phyloP scores from a whole-genome alignment of 225 moss, liverwort and hornwort genomes.

The Sphagnum tenellum region DNA sequence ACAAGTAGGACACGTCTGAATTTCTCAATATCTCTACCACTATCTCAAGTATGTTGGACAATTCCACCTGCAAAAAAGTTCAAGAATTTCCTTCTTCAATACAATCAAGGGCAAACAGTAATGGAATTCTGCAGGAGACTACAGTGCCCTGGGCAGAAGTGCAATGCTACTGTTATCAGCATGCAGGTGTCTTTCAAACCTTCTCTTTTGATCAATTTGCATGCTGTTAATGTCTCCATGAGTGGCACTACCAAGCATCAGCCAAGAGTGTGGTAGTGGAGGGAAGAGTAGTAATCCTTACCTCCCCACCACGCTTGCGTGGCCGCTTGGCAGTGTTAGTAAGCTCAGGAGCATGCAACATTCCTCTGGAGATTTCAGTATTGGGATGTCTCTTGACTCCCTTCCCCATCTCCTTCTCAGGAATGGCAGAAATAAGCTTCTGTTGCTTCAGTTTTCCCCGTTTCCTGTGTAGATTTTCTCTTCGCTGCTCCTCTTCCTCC shows the following conservation, averaged over 20 bases:
- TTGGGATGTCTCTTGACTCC: constrained; percentile 46
- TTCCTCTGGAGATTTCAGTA: constrained; percentile 14
- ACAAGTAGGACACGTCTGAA: constrained; percentile 76
- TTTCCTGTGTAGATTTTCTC: constrained; percentile 20
- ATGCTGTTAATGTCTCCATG: too few relatives aligned
- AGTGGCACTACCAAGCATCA: too few relatives aligned
- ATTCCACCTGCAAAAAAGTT: constrained; percentile 51
- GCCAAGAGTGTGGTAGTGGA: background rate
- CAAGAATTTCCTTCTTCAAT: background rate
- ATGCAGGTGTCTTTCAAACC: too few relatives aligned
- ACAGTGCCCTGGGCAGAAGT: too few relatives aligned
- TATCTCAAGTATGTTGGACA: constrained; percentile 84
- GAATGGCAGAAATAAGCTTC: background rate
- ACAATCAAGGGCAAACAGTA: background rate
- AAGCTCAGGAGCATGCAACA: constrained; percentile 28
- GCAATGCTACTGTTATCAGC: too few relatives aligned
- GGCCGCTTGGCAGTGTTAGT: constrained; percentile 57
- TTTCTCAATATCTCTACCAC: constrained; percentile 58
- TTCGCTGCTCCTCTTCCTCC: constrained; percentile 15
- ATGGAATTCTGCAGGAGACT: background rate
- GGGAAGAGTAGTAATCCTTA: constrained; percentile 12
- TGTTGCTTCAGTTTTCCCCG: constrained; percentile 19
- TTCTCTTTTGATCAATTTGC: too few relatives aligned
- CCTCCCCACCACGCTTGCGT: constrained; percentile 96
- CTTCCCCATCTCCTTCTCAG: constrained; percentile 50